A percentile compares a stretch with the other conserved stretches of the same genome.
phyloP scores from a whole-genome alignment of 2,329 filamentous ascomycete genomes.

The Pseudocercospora macadamiae region DNA sequence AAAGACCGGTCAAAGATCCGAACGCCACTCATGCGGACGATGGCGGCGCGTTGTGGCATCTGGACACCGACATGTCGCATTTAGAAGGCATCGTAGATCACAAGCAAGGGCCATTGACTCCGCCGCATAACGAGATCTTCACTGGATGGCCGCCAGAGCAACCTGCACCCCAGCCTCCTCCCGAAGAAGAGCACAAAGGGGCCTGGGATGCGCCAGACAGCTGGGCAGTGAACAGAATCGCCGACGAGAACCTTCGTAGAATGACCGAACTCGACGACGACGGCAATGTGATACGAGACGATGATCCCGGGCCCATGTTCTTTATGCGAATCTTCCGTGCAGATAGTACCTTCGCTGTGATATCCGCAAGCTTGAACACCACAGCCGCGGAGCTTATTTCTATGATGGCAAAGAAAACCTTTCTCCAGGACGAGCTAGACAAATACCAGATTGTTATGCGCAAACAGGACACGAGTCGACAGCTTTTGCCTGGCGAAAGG shows the following conservation, averaged over 20 bases:
- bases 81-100: slow-evolving; percentile 86
- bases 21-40: slow-evolving; percentile 36
- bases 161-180: slow-evolving; percentile 15
- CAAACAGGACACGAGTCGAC: slow-evolving; percentile 85
- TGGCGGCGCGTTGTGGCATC: slow-evolving; percentile 63
- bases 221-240: slow-evolving; percentile 81
- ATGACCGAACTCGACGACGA: slow-evolving; percentile 69
- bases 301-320: slow-evolving; percentile 76
- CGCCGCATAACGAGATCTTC: slow-evolving; percentile 57
- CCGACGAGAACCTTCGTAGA: slow-evolving; percentile 64
- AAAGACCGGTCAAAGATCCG: slow-evolving; percentile 50
- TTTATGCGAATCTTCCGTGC: slow-evolving; percentile 95
- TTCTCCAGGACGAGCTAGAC: slow-evolving; percentile 83
- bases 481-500: slow-evolving; percentile 76
- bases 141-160: slow-evolving; percentile 52
- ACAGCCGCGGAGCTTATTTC: slow-evolving; percentile 84
- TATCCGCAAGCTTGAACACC: slow-evolving; percentile 81
- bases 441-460: slow-evolving; percentile 96
- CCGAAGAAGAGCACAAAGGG: slow-evolving; percentile 39
- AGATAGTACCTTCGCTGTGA: slow-evolving; percentile 90
- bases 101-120: slow-evolving; percentile 67
- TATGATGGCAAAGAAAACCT: slow-evolving; percentile 93
- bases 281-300: slow-evolving; percentile 64
- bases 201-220: slow-evolving; percentile 95
- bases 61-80: slow-evolving; percentile 85